A percentile compares a stretch with the other conserved stretches of the same genome.
Evolutionary conservation across 805 yeast genomes (phyloP).

Genomic region (Alloascoidea africana): DNA sequence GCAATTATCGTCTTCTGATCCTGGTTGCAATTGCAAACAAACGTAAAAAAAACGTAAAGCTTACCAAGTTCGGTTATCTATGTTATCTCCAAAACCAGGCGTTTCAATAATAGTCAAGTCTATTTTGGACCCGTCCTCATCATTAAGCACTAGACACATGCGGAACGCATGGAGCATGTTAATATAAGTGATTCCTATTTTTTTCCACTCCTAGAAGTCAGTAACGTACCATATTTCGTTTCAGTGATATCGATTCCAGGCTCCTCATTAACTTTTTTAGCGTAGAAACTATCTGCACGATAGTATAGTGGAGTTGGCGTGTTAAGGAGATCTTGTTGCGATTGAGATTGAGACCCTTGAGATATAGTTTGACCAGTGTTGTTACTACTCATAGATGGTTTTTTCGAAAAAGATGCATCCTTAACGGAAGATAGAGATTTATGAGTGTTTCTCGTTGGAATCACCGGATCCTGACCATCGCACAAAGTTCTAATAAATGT

Average conservation of each 20-base stretch:
- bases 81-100: slow-evolving; percentile 47
- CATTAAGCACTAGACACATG: slow-evolving; percentile 31
- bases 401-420: not conserved
- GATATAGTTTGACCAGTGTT: slow-evolving; percentile 16
- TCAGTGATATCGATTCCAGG: slow-evolving; percentile 42
- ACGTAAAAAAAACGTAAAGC: not conserved
- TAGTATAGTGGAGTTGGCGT: slow-evolving; percentile 6
- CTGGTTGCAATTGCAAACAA: not conserved
- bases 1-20: not conserved
- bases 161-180: not conserved
- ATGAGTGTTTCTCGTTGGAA: not conserved
- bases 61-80: slow-evolving; percentile 40
- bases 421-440: slow-evolving; percentile 30
- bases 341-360: slow-evolving; percentile 12
- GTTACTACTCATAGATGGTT: slow-evolving; percentile 26
- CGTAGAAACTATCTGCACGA: slow-evolving; percentile 18
- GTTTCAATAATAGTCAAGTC: slow-evolving; percentile 40
- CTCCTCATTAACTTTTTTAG: slow-evolving; percentile 57
- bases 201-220: no score
- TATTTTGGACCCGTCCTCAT: slow-evolving; percentile 43
- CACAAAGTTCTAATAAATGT: slow-evolving; percentile 57
- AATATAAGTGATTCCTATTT: not conserved
- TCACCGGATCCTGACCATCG: slow-evolving; percentile 29
- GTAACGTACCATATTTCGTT: slow-evolving; percentile 23
- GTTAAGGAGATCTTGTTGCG: slow-evolving; percentile 14